These are phyloP conservation scores for Fusarium nisikadoi DNA, from an alignment of 2,329 filamentous ascomycete species.

Conservation along the genomic window DNA sequence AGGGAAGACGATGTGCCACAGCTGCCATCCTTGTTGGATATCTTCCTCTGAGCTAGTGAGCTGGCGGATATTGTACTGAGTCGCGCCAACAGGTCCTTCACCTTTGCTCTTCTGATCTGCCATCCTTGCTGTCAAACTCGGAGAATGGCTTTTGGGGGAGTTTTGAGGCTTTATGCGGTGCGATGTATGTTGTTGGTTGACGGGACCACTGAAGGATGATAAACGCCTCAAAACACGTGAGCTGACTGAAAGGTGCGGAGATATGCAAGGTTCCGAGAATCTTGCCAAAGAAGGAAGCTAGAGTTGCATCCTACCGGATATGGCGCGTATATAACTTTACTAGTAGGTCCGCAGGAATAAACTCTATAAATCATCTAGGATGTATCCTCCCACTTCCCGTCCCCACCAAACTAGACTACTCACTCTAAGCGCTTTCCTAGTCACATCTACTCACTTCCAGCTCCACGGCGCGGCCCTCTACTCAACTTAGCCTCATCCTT, in stretches of 20 bases:
- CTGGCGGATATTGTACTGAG: constrained; percentile 13
- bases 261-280: neutral
- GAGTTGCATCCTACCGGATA: neutral
- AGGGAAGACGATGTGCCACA: constrained; percentile 39
- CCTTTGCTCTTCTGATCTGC: neutral
- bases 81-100: fast-evolving
- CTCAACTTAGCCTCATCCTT: constrained; percentile 7
- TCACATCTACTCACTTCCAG: neutral
- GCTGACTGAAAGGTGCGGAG: constrained; percentile 11
- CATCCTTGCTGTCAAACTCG: neutral
- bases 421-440: neutral
- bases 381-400: constrained; percentile 9
- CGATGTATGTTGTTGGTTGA: too few species aligned
- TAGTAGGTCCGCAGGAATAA: neutral
- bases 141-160: fast-evolving
- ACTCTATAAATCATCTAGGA: constrained; percentile 10
- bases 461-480: neutral
- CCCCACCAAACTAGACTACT: neutral
- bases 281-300: neutral
- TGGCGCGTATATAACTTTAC: neutral
- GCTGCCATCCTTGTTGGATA: constrained; percentile 20
- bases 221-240: constrained; percentile 9
- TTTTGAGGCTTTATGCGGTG: fast-evolving
- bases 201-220: neutral
- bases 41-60: constrained; percentile 29